Evolutionary conservation across 345 rosid species (phyloP), one percentile per base, ranked within the genome.

Genomic region (Bretschneidera sinensis): DNA sequence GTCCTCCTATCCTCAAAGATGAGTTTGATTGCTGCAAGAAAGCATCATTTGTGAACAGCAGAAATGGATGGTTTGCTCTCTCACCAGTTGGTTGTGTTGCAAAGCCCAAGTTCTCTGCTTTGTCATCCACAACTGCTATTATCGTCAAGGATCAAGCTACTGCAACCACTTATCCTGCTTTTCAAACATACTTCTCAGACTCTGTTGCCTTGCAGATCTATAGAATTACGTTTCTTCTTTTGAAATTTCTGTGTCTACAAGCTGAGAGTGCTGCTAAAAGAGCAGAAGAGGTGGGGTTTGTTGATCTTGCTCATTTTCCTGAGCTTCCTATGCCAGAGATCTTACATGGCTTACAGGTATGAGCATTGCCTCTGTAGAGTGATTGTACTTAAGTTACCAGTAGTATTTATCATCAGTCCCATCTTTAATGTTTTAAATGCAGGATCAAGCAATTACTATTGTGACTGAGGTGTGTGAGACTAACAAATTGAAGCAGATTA

Each of bases 321-420:
- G 99, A 90, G 85, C 92, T 94, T 57, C 97, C 99, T 28, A 86
- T 90, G 92, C 97, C 91, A 6, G 92, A 90, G 72, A 90, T 94
- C 57, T 79, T 90, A 55, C 99, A 88, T 53, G 96, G 92, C 33
- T 61, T 90, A 63, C 96, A 92, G 97, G 97, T 92, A 73, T 21
- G 55, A n/a, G 16, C n/a, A n/a, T n/a, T n/a, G n/a, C n/a, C n/a
- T n/a, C n/a, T n/a, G n/a, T 39, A 39, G 1, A 14, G 16, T 9
- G 11, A 39, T 1, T 11, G 4, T 39, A 11, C 11, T 39, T 7
- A 5, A 39, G 45, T 39, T 7, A 39, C 45, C 11, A 9, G 16
- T 4, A 7, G 11, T 39, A 39, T 39, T 5, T 39, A 13, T 39
- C 33, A 2, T 28, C 3, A 28, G 8, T 28, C 5, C 33, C 33